Evolutionary conservation across 1,284 basidiomycete genomes (phyloP).

Genomic region (Paramarasmius palmivorus): DNA sequence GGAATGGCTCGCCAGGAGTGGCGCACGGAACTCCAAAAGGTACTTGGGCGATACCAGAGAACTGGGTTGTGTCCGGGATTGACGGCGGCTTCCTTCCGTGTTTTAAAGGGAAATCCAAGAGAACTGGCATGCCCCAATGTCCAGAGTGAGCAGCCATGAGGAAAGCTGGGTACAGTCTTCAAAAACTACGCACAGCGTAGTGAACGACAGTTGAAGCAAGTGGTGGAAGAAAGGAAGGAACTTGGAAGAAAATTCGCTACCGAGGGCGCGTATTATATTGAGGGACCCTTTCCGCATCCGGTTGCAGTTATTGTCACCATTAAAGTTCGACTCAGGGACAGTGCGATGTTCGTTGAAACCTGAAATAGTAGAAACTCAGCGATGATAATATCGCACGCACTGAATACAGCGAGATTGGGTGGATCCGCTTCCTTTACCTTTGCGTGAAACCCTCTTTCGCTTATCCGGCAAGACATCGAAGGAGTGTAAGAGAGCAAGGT

Average conservation of each 20-base stretch:
- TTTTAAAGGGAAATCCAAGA: conserved; percentile 17
- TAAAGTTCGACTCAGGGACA: neutral
- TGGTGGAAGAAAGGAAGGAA: neutral
- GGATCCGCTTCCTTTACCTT: too few species aligned
- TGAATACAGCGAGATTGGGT: too few species aligned
- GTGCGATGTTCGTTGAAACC: neutral
- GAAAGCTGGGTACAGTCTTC: conserved; percentile 5
- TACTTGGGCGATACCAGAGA: conserved; percentile 18
- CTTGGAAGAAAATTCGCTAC: too few species aligned
- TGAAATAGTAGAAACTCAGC: too few species aligned
- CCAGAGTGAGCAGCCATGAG: neutral
- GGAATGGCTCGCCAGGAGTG: conserved; percentile 20
- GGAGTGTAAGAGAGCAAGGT: too few species aligned
- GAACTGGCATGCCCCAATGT: conserved; percentile 17
- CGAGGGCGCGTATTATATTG: too few species aligned
- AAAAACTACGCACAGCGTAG: neutral
- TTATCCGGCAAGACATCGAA: too few species aligned
- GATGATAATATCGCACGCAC: too few species aligned
- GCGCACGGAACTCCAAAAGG: conserved; percentile 23
- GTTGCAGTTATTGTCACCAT: too few species aligned
- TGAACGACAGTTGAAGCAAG: neutral
- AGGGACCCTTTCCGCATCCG: too few species aligned
- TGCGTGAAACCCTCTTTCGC: too few species aligned
- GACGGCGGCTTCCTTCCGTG: conserved; percentile 21
- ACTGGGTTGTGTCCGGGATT: conserved; percentile 25